A percentile compares a stretch with the other conserved stretches of the same genome.
phyloP scores from a whole-genome alignment of 108 stramenopile genomes.

The Nitzschia sp. region DNA sequence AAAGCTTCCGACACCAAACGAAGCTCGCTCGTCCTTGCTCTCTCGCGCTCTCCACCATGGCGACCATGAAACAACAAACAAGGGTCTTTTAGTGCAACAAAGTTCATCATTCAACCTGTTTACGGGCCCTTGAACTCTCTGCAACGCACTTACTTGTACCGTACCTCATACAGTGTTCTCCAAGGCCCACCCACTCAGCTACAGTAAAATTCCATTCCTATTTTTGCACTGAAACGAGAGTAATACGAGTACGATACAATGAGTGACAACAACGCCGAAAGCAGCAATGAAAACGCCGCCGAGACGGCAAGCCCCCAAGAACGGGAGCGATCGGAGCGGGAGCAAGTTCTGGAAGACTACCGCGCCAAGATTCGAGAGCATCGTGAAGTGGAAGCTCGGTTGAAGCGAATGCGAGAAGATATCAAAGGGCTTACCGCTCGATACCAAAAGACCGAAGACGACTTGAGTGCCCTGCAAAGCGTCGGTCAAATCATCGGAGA shows the following conservation, averaged over 20 bases:
- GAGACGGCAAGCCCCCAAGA: conserved; percentile 26
- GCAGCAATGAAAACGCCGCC: conserved; percentile 1
- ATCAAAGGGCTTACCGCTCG: conserved; percentile 82
- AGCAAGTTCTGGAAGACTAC: conserved; percentile 90
- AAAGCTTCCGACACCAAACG: not conserved
- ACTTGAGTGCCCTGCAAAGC: conserved; percentile 91
- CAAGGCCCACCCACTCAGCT: not conserved
- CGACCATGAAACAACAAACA: not conserved
- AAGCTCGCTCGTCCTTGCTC: not conserved
- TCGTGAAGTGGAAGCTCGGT: conserved; percentile 87
- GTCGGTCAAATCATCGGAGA: conserved; percentile 99
- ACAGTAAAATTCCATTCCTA: not conserved
- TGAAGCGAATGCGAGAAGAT: conserved; percentile 91
- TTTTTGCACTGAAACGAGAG: not conserved
- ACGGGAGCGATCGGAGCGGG: conserved; percentile 66
- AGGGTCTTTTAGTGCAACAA: no score
- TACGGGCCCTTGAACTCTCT: not conserved
- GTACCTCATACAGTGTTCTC: not conserved
- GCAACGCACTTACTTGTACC: no score
- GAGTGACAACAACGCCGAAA: conserved; percentile 3
- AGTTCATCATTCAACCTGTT: not conserved
- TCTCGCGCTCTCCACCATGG: not conserved
- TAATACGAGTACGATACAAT: no score
- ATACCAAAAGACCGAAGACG: conserved; percentile 97
- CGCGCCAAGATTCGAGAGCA: conserved; percentile 92